Percentiles rank a stretch among this genome's conserved stretches.
Evolutionary conservation across 352 stramenopile species (phyloP).

Genomic region (Phytophthora chlamydospora): DNA sequence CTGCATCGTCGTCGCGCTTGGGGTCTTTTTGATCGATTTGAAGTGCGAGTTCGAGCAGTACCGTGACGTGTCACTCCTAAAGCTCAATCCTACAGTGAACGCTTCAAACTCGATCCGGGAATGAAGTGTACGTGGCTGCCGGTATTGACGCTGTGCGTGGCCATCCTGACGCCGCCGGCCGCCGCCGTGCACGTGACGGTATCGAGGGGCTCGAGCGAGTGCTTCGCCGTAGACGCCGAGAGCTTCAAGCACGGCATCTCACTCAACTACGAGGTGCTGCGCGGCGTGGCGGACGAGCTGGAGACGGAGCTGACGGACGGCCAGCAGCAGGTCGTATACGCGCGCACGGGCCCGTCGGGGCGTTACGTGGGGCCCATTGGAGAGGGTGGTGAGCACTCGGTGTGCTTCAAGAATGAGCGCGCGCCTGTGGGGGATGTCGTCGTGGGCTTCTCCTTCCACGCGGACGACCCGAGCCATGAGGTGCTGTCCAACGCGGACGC

Average conservation of each 20-base stretch:
- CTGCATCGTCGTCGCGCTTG: slow-evolving; percentile 40
- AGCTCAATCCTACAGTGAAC: too few relatives aligned
- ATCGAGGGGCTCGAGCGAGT: slow-evolving; percentile 51
- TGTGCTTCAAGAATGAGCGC: slow-evolving; percentile 79
- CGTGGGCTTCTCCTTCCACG: slow-evolving; percentile 88
- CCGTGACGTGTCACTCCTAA: background rate
- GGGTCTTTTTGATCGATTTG: slow-evolving; percentile 7
- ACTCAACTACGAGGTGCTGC: slow-evolving; percentile 86
- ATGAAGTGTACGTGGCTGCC: slow-evolving; percentile 14
- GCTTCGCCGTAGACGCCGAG: slow-evolving; percentile 75
- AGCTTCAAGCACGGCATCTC: slow-evolving; percentile 85
- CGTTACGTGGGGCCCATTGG: slow-evolving; percentile 64
- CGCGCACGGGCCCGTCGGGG: slow-evolving; percentile 54
- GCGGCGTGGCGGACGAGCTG: slow-evolving; percentile 74
- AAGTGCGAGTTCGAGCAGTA: slow-evolving; percentile 3
- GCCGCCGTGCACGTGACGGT: slow-evolving; percentile 61
- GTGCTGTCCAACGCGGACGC: slow-evolving; percentile 89
- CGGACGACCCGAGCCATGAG: slow-evolving; percentile 82
- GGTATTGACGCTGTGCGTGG: slow-evolving; percentile 11
- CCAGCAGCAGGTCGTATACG: slow-evolving; percentile 63
- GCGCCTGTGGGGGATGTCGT: slow-evolving; percentile 67
- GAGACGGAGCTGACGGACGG: slow-evolving; percentile 70
- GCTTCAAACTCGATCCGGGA: slow-evolving; percentile 7
- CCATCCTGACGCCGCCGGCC: background rate
- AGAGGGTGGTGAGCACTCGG: slow-evolving; percentile 61